Base-by-base conservation (phyloP, 1,139 yeast genomes). In the Scheffersomyces quercinus region DNA sequence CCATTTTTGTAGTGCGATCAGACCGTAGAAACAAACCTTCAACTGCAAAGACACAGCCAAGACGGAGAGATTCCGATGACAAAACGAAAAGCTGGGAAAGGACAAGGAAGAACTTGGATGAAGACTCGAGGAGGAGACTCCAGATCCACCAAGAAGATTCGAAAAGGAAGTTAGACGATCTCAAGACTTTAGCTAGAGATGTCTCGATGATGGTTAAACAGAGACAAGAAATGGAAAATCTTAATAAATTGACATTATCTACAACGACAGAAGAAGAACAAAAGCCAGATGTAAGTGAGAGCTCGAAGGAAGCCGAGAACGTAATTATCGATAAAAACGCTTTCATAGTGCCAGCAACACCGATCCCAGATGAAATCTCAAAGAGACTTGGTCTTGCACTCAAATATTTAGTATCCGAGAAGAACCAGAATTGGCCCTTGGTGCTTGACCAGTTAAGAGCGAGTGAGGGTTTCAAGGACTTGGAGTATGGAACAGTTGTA, bases 391-490 rank as follows among this genome's bases (percentile, higher is more conserved):
- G 82, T 0, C 70, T 77, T 32, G 64, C 82, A 0, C 62, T 80
- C 2, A 69, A 72, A 24, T 69, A 66, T 49, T 67, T 82, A 36
- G 70, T 79, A 2, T 68, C 75, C 33, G 69, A 70, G 36, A 62
- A 67, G 4, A 60, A 68, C 36, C 81, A 77, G 46, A 70, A 82
- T 54, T 85, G 91, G 90, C 63, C 67, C 13, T 62, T 75, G 29
- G 76, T 84, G 3, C 58, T 85, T 4, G 59, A 68, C 3, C 77
- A 74, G 38, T 57, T 85, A 15, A 53, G 57, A n/a, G 49, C 53
- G 6, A 55, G 66, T 4, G 71, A 71, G 1, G 81, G 82, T 0
- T 66, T 84, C 11, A 43, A 48, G 9, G 76, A 60, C 3, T 46
- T 83, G 4, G 43, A 67, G 0, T 48, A 60, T 2, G 44, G 50